Conservation (phyloP, 2,329 filamentous ascomycete species). For the Curvularia sp. region DNA sequence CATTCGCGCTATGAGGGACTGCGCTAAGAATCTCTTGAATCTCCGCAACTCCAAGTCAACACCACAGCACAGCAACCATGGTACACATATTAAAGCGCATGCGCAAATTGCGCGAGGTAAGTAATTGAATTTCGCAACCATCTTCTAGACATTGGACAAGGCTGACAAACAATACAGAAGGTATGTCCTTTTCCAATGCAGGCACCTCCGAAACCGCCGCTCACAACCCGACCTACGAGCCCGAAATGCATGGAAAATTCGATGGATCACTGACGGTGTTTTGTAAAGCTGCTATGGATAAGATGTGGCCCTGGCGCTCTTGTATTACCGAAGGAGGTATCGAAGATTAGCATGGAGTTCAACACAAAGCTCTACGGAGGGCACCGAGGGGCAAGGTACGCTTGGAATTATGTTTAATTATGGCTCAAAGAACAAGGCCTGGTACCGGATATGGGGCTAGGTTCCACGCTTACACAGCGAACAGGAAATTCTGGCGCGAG, state of each 20-base stretch:
- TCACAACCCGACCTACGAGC: background rate
- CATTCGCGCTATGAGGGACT: constrained; percentile 17
- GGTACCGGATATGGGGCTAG: background rate
- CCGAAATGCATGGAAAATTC: background rate
- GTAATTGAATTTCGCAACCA: constrained; percentile 40
- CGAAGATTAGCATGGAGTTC: constrained; percentile 78
- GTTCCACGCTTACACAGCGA: constrained; percentile 1
- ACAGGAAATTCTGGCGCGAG: constrained; percentile 86
- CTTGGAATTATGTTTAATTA: constrained; percentile 1
- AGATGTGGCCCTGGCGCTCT: constrained; percentile 84
- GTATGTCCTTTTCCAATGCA: constrained; percentile 33
- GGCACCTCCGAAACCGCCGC: constrained; percentile 27
- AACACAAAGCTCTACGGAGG: constrained; percentile 67
- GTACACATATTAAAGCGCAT: constrained; percentile 71
- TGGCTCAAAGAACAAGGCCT: background rate
- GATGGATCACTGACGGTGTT: constrained; percentile 13
- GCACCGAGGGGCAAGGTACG: constrained; percentile 75
- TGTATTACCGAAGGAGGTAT: constrained; percentile 77
- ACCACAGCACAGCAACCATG: constrained; percentile 52
- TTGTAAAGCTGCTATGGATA: constrained; percentile 71
- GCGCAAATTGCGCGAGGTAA: constrained; percentile 75
- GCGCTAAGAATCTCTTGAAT: constrained; percentile 36
- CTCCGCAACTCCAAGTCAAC: constrained; percentile 28
- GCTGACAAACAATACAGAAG: constrained; percentile 43
- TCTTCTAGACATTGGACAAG: constrained; percentile 2